phyloP scores from a whole-genome alignment of 2,329 filamentous ascomycete genomes.

The Pseudovirgaria hyperparasitica region DNA sequence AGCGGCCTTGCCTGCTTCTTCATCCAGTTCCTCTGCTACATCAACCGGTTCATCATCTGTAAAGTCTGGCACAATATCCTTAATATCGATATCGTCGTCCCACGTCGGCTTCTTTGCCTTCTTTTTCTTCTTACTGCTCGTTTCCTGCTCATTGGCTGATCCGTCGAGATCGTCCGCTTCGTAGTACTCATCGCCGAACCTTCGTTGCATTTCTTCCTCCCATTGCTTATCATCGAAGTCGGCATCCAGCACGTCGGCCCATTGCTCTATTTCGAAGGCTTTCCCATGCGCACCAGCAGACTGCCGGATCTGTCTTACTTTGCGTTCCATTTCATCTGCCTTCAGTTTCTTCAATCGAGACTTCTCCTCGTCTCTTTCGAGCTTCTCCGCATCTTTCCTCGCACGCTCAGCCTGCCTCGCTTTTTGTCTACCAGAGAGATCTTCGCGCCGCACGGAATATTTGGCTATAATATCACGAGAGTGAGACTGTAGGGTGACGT shows the following conservation, averaged over 20 bases:
- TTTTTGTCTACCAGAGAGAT: constrained; percentile 62
- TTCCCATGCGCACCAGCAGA: constrained; percentile 68
- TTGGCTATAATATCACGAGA: constrained; percentile 73
- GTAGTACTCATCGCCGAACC: constrained; percentile 88
- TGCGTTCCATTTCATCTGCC: constrained; percentile 79
- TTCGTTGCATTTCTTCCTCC: constrained; percentile 79
- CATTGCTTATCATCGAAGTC: constrained; percentile 82
- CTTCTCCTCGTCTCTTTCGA: constrained; percentile 64
- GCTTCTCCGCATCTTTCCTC: constrained; percentile 66
- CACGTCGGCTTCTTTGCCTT: constrained; percentile 75
- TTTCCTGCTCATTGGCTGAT: constrained; percentile 18
- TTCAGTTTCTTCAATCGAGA: constrained; percentile 76
- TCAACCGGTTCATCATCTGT: constrained; percentile 46
- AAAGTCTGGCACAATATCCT: constrained; percentile 79
- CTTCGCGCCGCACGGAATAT: constrained; percentile 76
- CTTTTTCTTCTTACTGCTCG: constrained; percentile 35
- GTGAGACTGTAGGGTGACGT: constrained; percentile 79
- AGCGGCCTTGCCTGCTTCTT: constrained; percentile 25
- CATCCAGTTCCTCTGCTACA: constrained; percentile 35
- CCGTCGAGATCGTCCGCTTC: constrained; percentile 46
- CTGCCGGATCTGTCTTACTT: constrained; percentile 76
- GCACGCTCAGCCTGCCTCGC: constrained; percentile 66
- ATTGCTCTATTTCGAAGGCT: constrained; percentile 60
- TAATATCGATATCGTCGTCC: constrained; percentile 97
- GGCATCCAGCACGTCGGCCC: constrained; percentile 71